phyloP scores from a whole-genome alignment of 352 stramenopile genomes.

The Hyphochytrium catenoides region DNA sequence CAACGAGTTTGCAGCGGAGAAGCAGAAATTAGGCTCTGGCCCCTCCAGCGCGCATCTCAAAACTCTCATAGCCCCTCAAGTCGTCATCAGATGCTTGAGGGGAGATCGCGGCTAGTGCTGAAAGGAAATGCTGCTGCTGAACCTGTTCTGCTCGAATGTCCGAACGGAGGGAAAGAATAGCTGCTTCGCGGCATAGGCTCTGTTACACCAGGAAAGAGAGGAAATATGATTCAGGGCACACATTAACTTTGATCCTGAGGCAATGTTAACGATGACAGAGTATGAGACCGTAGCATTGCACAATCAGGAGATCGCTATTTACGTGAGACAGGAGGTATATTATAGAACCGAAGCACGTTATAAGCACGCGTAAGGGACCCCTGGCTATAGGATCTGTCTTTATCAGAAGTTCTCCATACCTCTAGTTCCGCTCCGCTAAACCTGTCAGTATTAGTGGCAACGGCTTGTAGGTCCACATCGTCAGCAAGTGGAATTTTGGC shows the following conservation, averaged over 20 bases:
- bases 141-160: slow-evolving; percentile 26
- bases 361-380: not conserved
- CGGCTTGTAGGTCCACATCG: slow-evolving; percentile 28
- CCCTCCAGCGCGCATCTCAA: too few species aligned
- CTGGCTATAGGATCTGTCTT: too few species aligned
- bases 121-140: slow-evolving; percentile 26
- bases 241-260: too few species aligned
- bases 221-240: slow-evolving; percentile 2
- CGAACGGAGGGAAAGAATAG: slow-evolving; percentile 34
- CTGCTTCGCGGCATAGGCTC: slow-evolving; percentile 61
- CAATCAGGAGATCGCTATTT: too few species aligned
- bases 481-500: slow-evolving; percentile 23
- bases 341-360: too few species aligned
- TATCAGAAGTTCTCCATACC: too few species aligned
- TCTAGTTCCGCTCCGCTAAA: slow-evolving; percentile 67
- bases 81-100: slow-evolving; percentile 28
- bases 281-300: too few species aligned
- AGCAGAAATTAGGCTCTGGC: too few species aligned
- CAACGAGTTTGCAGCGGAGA: too few species aligned
- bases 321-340: too few species aligned
- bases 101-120: slow-evolving; percentile 18
- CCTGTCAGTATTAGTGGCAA: slow-evolving; percentile 23
- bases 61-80: slow-evolving; percentile 26
- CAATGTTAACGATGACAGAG: too few species aligned
- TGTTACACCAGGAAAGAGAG: slow-evolving; percentile 11